These are phyloP conservation scores for Jasminum sambac DNA, from an alignment of 257 asterid species.

Conservation along the genomic window DNA sequence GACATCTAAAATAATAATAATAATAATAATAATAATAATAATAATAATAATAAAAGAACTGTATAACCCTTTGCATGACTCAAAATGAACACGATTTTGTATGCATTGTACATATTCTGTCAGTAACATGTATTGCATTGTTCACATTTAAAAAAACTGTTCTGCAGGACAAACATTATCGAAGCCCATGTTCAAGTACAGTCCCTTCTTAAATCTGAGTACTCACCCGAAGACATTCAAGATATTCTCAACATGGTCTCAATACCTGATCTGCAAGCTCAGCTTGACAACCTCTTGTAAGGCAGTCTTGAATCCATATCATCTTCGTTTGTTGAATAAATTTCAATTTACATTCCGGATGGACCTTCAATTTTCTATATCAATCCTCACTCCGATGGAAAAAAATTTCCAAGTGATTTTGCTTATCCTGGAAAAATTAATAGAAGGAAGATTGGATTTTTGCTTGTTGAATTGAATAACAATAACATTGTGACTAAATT, in stretches of 20 bases:
- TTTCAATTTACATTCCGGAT: background rate
- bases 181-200: slow-evolving; percentile 89
- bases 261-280: slow-evolving; percentile 65
- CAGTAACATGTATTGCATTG: background rate
- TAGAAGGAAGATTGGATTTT: background rate
- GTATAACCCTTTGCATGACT: background rate
- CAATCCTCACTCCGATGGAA: background rate
- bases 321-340: background rate
- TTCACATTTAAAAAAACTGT: background rate
- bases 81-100: background rate
- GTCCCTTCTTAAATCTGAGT: slow-evolving; percentile 74
- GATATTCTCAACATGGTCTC: slow-evolving; percentile 54
- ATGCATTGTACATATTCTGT: background rate
- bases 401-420: background rate
- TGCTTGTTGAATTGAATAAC: background rate
- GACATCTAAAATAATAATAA: no score
- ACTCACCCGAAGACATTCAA: slow-evolving; percentile 66
- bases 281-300: slow-evolving; percentile 71
- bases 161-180: slow-evolving; percentile 81
- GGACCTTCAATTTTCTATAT: background rate
- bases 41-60: no score
- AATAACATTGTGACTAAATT: no score
- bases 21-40: no score
- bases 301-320: slow-evolving; percentile 1
- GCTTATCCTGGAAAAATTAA: background rate